Evolutionary conservation across 495 filamentous ascomycete genomes (phyloP), one percentile per base, ranked within the genome.

Genomic region (Aspergillus conjunctus): DNA sequence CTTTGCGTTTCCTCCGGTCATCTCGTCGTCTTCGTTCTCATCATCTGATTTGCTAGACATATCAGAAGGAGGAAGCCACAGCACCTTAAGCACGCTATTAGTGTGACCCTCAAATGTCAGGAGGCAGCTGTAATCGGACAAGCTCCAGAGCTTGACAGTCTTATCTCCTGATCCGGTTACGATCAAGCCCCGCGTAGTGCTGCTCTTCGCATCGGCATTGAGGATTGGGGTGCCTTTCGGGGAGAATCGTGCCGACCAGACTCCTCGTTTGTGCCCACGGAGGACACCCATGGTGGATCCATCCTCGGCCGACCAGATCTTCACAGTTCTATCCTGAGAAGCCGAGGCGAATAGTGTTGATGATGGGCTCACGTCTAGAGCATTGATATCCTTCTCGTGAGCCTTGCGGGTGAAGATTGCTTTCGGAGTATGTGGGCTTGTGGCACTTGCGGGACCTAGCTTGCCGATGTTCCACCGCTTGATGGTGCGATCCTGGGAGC

Each of bases 341-440:
- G 94, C 94, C 0, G 93, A 96, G 12, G 95, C 94, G 71, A 98
- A 97, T 1, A 96, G 73, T 15, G 81, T 79, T 14, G 83, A 83
- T 14, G 80, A 79, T 22, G 86, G 82, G 63, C 88, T 89, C 34
- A 93, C 80, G 57, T 94, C 91, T 17, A 99, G 79, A 5, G 94
- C 91, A 64, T 99, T 99, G 77, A 99, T 99, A 63, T 99, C 94
- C 66, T 98, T 99, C 59, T 99, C 94, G 72, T 99, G 94, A 2
- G 94, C 95, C 74, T 96, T 91, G 34, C 93, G 84, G 6, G 93
- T 97, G 65, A 91, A 95, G 15, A 83, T 66, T 7, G 91, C 87
- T 66, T 83, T 81, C 41, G 73, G 65, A 17, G 68, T 65, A 58
- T 79, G 77, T 48, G 75, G 65, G 66, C 79, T 73, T 7, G 66